phyloP scores from a whole-genome alignment of 2,329 filamentous ascomycete species.

The Stemphylium beticola region DNA sequence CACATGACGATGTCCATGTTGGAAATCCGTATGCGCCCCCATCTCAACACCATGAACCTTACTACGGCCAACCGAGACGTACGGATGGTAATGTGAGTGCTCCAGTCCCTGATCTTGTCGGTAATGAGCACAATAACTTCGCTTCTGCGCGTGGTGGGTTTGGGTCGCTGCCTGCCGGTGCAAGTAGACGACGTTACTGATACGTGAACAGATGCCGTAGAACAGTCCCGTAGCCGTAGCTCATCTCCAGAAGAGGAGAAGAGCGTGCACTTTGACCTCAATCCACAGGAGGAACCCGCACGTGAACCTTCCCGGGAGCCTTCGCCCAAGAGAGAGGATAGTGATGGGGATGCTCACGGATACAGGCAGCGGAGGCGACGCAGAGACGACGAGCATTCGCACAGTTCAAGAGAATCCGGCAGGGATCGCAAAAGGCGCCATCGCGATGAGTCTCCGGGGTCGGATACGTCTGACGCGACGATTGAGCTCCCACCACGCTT shows the following conservation, averaged over 20 bases:
- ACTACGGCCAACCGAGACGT: slow-evolving; percentile 46
- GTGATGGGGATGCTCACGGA: slow-evolving; percentile 6
- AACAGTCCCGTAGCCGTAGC: slow-evolving; percentile 14
- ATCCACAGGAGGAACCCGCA: slow-evolving; percentile 35
- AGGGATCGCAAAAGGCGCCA: slow-evolving; percentile 25
- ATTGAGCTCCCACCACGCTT: slow-evolving; percentile 48
- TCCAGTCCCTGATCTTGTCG: slow-evolving; percentile 35
- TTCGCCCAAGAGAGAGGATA: slow-evolving; percentile 17
- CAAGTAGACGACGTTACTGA: slow-evolving; percentile 9
- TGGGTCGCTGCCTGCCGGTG: slow-evolving; percentile 35
- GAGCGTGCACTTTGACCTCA: slow-evolving; percentile 50
- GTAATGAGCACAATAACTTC: slow-evolving; percentile 34
- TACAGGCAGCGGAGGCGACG: slow-evolving; percentile 15
- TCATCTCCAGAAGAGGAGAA: slow-evolving; percentile 33
- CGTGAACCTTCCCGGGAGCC: slow-evolving; percentile 20
- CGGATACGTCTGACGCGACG: slow-evolving; percentile 40
- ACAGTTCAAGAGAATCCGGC: slow-evolving; percentile 23
- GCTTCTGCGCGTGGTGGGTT: slow-evolving; percentile 44
- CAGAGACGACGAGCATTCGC: slow-evolving; percentile 24
- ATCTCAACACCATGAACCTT: slow-evolving; percentile 27
- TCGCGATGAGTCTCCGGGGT: slow-evolving; percentile 35
- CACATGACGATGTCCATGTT: slow-evolving; percentile 36
- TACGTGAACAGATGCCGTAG: slow-evolving; percentile 34
- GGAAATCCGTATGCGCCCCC: slow-evolving; percentile 38
- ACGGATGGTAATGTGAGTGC: slow-evolving; percentile 60